A percentile compares a stretch with the other conserved stretches of the same genome.
phyloP scores from a whole-genome alignment of 73 alveolate species.

The Blepharisma stoltei region DNA sequence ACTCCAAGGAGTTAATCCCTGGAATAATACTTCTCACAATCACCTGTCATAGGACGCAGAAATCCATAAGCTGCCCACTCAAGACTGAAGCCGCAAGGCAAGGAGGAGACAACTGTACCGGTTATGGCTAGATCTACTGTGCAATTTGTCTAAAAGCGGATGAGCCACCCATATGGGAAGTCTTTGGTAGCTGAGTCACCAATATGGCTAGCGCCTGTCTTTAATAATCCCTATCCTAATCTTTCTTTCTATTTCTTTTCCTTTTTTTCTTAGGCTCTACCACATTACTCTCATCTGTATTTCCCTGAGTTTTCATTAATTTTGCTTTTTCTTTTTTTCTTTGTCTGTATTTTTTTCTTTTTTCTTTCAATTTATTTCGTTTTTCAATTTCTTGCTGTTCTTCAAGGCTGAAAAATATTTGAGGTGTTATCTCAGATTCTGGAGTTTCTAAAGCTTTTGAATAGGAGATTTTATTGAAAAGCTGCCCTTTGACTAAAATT shows the following conservation, averaged over 20 bases:
- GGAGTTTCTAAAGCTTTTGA: conserved; percentile 6
- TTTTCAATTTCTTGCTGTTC: conserved; percentile 8
- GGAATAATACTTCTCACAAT: too few relatives aligned
- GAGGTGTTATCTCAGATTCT: neutral
- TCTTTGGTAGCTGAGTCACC: too few relatives aligned
- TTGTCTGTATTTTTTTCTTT: conserved; percentile 15
- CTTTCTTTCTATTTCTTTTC: conserved; percentile 7
- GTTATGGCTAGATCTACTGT: too few relatives aligned
- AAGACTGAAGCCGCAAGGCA: too few relatives aligned
- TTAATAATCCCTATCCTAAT: too few relatives aligned
- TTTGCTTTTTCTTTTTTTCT: conserved; percentile 5
- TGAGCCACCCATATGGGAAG: too few relatives aligned
- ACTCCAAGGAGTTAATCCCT: too few relatives aligned
- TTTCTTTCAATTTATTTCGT: neutral
- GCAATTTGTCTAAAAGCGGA: too few relatives aligned
- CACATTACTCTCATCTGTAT: neutral
- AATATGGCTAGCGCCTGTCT: too few relatives aligned
- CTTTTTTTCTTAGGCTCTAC: neutral
- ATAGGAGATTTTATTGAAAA: neutral
- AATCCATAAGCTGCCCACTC: too few relatives aligned
- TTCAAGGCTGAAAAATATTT: neutral
- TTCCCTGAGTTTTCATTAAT: neutral
- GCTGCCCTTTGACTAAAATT: neutral
- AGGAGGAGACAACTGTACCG: too few relatives aligned
- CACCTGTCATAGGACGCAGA: too few relatives aligned